Conservation (phyloP, 768 basidiomycete genomes). For the Mrakia hoshinonis region DNA sequence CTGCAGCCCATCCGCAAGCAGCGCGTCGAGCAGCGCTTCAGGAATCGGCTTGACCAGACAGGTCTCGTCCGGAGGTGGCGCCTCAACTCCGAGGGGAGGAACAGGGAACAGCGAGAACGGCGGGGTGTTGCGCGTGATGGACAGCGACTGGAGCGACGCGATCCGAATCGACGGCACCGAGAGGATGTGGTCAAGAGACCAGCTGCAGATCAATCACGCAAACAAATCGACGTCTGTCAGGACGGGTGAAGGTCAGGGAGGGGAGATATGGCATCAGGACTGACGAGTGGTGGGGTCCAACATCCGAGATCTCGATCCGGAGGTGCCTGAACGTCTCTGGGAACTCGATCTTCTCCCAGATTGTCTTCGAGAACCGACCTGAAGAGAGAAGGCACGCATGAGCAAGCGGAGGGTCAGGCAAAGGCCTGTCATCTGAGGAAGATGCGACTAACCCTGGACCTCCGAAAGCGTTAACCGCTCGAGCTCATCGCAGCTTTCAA, state of each 20-base stretch:
- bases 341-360: conserved; percentile 20
- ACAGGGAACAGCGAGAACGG: conserved; percentile 23
- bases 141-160: conserved; percentile 8
- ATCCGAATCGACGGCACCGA: background rate
- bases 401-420: too few species aligned
- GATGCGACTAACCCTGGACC: conserved; percentile 15
- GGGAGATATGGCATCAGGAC: background rate
- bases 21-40: background rate
- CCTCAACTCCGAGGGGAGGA: conserved; percentile 8
- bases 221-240: background rate
- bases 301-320: conserved; percentile 19
- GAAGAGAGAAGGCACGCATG: background rate
- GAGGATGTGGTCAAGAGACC: conserved; percentile 20
- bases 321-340: conserved; percentile 21
- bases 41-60: conserved; percentile 15
- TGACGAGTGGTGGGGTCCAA: conserved; percentile 28
- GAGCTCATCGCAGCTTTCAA: conserved; percentile 11
- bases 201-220: background rate
- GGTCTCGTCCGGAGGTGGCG: conserved; percentile 6
- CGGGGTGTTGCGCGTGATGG: conserved; percentile 18
- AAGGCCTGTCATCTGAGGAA: too few species aligned
- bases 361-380: conserved; percentile 20
- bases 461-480: conserved; percentile 24
- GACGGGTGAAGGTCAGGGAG: background rate
- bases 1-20: background rate